A percentile compares a stretch with the other conserved stretches of the same genome.
Conservation (phyloP, 805 yeast genomes). For the Wickerhamiella bombiphila region DNA sequence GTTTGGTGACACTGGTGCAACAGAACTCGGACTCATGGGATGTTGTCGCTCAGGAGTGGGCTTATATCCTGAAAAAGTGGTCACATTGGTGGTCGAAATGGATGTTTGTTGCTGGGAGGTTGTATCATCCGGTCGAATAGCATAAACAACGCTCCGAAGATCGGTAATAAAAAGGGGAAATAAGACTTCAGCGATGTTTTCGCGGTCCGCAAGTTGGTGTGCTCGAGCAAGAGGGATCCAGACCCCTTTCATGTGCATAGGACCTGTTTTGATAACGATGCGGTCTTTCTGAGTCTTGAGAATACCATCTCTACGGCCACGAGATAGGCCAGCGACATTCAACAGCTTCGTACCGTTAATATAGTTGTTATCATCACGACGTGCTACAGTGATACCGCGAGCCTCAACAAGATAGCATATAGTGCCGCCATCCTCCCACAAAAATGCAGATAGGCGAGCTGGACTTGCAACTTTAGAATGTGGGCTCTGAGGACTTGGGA, state of each 20-base stretch:
- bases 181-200: slow-evolving; percentile 53
- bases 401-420: slow-evolving; percentile 76
- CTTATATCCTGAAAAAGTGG: neutral
- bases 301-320: slow-evolving; percentile 82
- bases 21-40: too few species aligned
- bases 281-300: slow-evolving; percentile 62
- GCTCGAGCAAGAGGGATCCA: slow-evolving; percentile 87
- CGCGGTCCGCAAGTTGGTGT: slow-evolving; percentile 62
- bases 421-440: slow-evolving; percentile 84
- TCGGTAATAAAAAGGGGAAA: slow-evolving; percentile 65
- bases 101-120: too few species aligned
- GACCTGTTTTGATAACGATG: slow-evolving; percentile 73
- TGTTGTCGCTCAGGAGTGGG: neutral
- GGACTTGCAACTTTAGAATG: too few species aligned
- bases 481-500: too few species aligned
- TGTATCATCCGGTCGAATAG: too few species aligned
- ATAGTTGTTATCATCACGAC: slow-evolving; percentile 80
- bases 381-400: slow-evolving; percentile 61
- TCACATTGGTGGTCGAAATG: too few species aligned
- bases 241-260: slow-evolving; percentile 80
- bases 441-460: slow-evolving; percentile 60
- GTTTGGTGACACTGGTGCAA: too few species aligned
- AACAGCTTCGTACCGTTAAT: slow-evolving; percentile 74
- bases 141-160: too few species aligned
- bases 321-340: slow-evolving; percentile 74